Percentiles rank a stretch among this genome's conserved stretches.
phyloP scores from a whole-genome alignment of 768 basidiomycete genomes.

The Daedaleopsis sinensis region DNA sequence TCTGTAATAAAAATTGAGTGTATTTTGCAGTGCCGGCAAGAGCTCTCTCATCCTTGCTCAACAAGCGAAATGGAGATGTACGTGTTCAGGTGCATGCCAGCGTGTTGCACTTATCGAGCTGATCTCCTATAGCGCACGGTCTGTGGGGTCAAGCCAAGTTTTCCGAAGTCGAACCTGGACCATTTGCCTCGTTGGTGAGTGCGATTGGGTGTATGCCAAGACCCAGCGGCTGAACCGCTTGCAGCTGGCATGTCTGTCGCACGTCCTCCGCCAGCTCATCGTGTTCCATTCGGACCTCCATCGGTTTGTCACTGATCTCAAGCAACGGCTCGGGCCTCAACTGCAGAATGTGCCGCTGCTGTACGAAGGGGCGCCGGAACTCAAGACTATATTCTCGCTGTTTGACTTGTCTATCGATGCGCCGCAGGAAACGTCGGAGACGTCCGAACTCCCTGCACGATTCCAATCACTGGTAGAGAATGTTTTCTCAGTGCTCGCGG shows the following conservation, averaged over 20 bases:
- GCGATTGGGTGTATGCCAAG: background rate
- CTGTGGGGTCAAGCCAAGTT: constrained; percentile 82
- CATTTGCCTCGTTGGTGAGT: constrained; percentile 66
- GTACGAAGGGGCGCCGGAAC: constrained; percentile 71
- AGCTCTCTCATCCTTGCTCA: constrained; percentile 70
- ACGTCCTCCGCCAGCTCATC: constrained; percentile 74
- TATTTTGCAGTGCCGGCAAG: constrained; percentile 63
- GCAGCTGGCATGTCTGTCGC: constrained; percentile 68
- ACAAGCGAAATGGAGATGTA: constrained; percentile 74
- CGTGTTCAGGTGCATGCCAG: constrained; percentile 18
- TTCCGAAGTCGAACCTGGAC: constrained; percentile 63
- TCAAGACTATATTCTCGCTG: constrained; percentile 59
- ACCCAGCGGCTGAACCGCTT: background rate
- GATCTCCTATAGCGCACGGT: constrained; percentile 46
- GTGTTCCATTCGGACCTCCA: constrained; percentile 72
- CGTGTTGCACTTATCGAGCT: background rate
- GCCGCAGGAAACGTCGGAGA: constrained; percentile 57
- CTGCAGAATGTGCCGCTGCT: constrained; percentile 69
- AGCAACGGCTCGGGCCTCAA: constrained; percentile 67
- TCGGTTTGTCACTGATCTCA: constrained; percentile 62
- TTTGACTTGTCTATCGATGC: constrained; percentile 56
- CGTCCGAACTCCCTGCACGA: constrained; percentile 63
- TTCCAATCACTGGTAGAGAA: constrained; percentile 74
- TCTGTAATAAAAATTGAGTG: background rate
- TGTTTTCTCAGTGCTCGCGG: constrained; percentile 69